These are phyloP conservation scores for Phytophthora quininea DNA, from an alignment of 352 stramenopile genomes.

Conservation along the genomic window DNA sequence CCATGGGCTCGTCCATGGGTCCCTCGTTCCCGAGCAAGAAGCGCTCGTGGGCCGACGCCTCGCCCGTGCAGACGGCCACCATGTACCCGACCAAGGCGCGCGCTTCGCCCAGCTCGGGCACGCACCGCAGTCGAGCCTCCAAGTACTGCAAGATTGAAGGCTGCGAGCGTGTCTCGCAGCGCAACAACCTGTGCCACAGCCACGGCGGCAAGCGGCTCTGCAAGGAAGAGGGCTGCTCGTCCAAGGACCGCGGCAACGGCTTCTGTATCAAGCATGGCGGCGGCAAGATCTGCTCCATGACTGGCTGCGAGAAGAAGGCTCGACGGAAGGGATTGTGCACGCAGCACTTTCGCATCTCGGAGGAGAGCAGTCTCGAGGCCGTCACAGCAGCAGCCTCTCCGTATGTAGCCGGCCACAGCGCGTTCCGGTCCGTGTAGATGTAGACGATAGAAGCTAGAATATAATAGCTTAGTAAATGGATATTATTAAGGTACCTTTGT, in stretches of 20 bases:
- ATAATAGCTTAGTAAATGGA: no score
- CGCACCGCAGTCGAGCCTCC: slow-evolving; percentile 72
- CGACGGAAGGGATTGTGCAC: slow-evolving; percentile 83
- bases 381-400: slow-evolving; percentile 7
- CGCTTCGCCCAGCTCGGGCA: slow-evolving; percentile 19
- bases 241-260: slow-evolving; percentile 83
- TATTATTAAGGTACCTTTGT: no score
- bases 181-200: slow-evolving; percentile 85
- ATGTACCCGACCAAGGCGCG: slow-evolving; percentile 26
- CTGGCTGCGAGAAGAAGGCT: slow-evolving; percentile 81
- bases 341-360: slow-evolving; percentile 73
- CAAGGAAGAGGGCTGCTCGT: slow-evolving; percentile 76
- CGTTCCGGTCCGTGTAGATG: slow-evolving; percentile 31
- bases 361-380: slow-evolving; percentile 34
- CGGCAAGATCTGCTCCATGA: slow-evolving; percentile 81
- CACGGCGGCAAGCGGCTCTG: slow-evolving; percentile 85
- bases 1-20: slow-evolving; percentile 28
- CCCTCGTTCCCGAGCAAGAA: slow-evolving; percentile 35
- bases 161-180: slow-evolving; percentile 81
- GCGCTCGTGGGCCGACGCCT: slow-evolving; percentile 37
- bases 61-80: slow-evolving; percentile 10
- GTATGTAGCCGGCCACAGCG: slow-evolving; percentile 22
- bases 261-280: slow-evolving; percentile 88
- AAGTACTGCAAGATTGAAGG: slow-evolving; percentile 89
- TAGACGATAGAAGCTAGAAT: no score